These are phyloP conservation scores for Mallotus nudiflorus DNA, from an alignment of 345 rosid species.

Conservation along the genomic window DNA sequence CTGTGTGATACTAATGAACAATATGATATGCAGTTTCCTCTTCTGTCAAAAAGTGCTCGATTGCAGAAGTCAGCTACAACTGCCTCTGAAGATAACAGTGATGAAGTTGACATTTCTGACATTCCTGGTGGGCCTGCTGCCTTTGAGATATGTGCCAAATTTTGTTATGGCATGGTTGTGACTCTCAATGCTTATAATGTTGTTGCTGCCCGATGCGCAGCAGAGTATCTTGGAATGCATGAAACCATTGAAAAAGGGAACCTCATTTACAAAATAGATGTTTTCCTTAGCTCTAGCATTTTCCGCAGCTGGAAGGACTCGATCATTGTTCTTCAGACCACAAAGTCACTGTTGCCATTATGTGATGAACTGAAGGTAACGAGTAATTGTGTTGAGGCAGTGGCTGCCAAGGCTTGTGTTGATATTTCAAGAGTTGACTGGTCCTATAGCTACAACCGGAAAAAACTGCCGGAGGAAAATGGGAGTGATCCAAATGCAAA, in stretches of 20 bases:
- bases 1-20: conserved; percentile 15
- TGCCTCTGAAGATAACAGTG: conserved; percentile 40
- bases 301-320: conserved; percentile 93
- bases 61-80: conserved; percentile 60
- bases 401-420: conserved; percentile 63
- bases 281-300: conserved; percentile 71
- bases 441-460: conserved; percentile 75
- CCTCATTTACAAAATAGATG: conserved; percentile 74
- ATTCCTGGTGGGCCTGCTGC: conserved; percentile 83
- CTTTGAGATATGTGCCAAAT: conserved; percentile 81
- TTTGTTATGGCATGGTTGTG: conserved; percentile 81
- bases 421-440: conserved; percentile 73
- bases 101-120: conserved; percentile 60
- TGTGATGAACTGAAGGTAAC: conserved; percentile 67
- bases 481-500: conserved; percentile 35
- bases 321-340: conserved; percentile 68
- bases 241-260: conserved; percentile 80
- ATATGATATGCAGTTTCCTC: conserved; percentile 65
- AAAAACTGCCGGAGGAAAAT: conserved; percentile 66
- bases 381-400: conserved; percentile 61
- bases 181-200: conserved; percentile 81
- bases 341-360: conserved; percentile 51
- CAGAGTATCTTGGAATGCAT: conserved; percentile 81
- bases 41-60: conserved; percentile 66
- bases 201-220: conserved; percentile 68